Evolutionary conservation across 305 asterid species (phyloP).

Genomic region (Fraxinus albicans): DNA sequence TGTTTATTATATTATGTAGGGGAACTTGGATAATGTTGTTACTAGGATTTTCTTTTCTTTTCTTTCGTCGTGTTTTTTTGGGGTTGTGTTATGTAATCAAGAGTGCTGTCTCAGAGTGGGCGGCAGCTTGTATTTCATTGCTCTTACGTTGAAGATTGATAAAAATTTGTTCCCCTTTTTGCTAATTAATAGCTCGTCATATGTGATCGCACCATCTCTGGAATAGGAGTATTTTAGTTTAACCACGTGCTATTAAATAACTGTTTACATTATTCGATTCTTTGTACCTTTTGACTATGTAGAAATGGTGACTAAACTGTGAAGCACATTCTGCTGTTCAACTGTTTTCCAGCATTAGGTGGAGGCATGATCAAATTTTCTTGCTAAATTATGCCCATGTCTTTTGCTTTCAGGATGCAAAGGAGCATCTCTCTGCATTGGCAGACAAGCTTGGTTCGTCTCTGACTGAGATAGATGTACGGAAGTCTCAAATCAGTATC

Average conservation of each 20-base stretch:
- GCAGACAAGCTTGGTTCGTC: slow-evolving; percentile 97
- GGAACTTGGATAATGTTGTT: not conserved
- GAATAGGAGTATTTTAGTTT: not conserved
- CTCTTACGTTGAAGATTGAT: not conserved
- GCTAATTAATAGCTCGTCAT: not conserved
- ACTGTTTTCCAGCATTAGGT: not conserved
- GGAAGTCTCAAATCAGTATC: slow-evolving; percentile 32
- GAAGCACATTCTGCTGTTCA: slow-evolving; percentile 12
- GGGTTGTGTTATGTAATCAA: not conserved
- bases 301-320: not conserved
- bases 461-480: slow-evolving; percentile 86
- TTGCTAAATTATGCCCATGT: slow-evolving; percentile 22
- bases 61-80: not conserved
- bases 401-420: slow-evolving; percentile 77
- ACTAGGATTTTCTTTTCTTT: not conserved
- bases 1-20: not conserved
- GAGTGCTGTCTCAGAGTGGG: not conserved
- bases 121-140: not conserved
- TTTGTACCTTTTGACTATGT: not conserved
- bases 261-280: not conserved
- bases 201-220: not conserved
- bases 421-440: slow-evolving; percentile 97
- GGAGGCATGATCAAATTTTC: slow-evolving; percentile 5
- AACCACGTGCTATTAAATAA: not conserved
- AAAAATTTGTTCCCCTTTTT: not conserved